phyloP scores from a whole-genome alignment of 441 rosid genomes.

The Corymbia citriodora region DNA sequence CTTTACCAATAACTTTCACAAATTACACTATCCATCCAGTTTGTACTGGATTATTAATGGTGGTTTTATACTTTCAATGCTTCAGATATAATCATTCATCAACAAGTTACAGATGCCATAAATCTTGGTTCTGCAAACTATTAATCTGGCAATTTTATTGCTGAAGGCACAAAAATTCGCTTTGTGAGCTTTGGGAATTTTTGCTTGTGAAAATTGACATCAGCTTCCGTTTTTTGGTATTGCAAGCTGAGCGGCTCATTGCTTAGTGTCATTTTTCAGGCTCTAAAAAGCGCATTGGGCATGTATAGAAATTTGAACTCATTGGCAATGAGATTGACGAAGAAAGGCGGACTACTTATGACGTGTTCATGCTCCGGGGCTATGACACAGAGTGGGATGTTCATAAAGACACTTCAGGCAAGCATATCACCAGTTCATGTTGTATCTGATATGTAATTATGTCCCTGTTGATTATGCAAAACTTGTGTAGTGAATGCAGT shows the following conservation, averaged over 20 bases:
- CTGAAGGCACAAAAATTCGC: not conserved
- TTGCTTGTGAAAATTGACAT: not conserved
- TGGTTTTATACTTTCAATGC: not conserved
- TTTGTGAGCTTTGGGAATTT: not conserved
- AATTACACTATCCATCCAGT: not conserved
- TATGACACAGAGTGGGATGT: constrained; percentile 81
- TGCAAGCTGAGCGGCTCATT: not conserved
- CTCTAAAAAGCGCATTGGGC: constrained; percentile 60
- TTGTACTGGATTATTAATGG: not conserved
- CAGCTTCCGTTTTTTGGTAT: not conserved
- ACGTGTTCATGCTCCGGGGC: constrained; percentile 98
- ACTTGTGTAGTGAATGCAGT: not conserved
- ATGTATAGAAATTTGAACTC: constrained; percentile 83
- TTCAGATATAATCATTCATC: not conserved
- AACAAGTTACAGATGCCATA: not conserved
- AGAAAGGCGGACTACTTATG: constrained; percentile 82
- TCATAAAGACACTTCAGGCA: constrained; percentile 67
- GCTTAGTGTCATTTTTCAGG: constrained; percentile 27
- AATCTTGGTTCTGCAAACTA: not conserved
- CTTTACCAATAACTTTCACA: not conserved
- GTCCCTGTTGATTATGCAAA: not conserved
- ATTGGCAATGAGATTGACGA: constrained; percentile 72
- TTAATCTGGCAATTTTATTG: not conserved
- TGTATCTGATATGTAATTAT: not conserved
- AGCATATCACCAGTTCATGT: constrained; percentile 2